These are phyloP conservation scores for Colletotrichum sp. DNA, from an alignment of 2,329 filamentous ascomycete genomes.

Conservation along the genomic window DNA sequence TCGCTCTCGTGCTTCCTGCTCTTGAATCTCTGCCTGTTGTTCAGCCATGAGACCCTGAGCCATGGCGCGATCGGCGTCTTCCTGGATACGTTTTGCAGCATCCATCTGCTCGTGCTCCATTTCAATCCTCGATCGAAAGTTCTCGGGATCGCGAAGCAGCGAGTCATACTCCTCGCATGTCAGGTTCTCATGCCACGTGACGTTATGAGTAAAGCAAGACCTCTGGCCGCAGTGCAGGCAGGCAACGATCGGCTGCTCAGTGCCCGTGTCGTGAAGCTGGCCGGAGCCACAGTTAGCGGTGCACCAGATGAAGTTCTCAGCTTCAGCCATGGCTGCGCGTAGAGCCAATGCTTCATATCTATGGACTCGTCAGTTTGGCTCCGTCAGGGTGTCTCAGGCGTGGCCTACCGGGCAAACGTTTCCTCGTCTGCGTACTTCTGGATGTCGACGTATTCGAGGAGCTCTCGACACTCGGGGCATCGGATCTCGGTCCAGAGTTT, in stretches of 20 bases:
- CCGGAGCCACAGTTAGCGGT: slow-evolving; percentile 55
- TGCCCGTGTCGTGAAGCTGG: slow-evolving; percentile 52
- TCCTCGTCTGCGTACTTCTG: slow-evolving; percentile 46
- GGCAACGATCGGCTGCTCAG: slow-evolving; percentile 43
- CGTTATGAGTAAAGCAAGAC: slow-evolving; percentile 47
- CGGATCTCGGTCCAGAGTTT: slow-evolving; percentile 49
- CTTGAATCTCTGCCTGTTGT: slow-evolving; percentile 30
- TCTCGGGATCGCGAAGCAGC: slow-evolving; percentile 40
- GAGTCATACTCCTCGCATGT: slow-evolving; percentile 49
- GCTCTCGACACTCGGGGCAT: slow-evolving; percentile 56
- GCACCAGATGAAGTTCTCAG: slow-evolving; percentile 59
- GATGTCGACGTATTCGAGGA: slow-evolving; percentile 49
- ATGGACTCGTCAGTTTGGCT: not conserved
- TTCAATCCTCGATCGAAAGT: slow-evolving; percentile 42
- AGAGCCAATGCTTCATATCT: slow-evolving; percentile 50
- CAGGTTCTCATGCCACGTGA: slow-evolving; percentile 46
- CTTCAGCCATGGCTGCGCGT: slow-evolving; percentile 45
- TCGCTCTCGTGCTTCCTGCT: slow-evolving; percentile 26
- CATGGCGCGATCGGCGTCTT: slow-evolving; percentile 47
- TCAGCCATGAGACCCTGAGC: slow-evolving; percentile 35
- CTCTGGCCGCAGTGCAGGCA: slow-evolving; percentile 43
- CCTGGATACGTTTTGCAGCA: slow-evolving; percentile 49
- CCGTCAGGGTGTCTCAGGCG: not conserved
- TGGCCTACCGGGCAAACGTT: slow-evolving; percentile 45
- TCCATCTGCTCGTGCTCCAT: slow-evolving; percentile 48